phyloP scores from a whole-genome alignment of 768 basidiomycete species.

The Tricholoma saponaceum region DNA sequence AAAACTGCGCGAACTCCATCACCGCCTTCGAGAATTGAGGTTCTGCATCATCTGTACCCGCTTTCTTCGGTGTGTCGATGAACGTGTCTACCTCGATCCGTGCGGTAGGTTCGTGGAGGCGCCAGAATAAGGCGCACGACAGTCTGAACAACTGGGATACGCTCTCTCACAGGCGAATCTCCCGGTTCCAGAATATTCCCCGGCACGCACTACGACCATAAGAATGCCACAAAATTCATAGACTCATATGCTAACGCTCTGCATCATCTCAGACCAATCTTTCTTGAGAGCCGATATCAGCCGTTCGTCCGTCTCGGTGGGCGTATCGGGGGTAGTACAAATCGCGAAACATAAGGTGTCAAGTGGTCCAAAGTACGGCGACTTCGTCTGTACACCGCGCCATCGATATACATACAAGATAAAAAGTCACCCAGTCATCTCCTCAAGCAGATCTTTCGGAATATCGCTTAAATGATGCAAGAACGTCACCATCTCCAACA shows the following conservation, averaged over 20 bases:
- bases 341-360: constrained; percentile 5
- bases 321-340: neutral
- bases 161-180: neutral
- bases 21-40: constrained; percentile 2
- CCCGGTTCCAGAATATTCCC: constrained; percentile 5
- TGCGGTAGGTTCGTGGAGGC: neutral
- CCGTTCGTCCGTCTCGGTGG: constrained; percentile 1
- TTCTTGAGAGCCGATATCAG: too few species aligned
- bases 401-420: too few species aligned
- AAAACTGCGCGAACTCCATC: constrained; percentile 1
- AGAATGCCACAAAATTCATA: too few species aligned
- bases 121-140: constrained; percentile 1
- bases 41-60: neutral
- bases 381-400: too few species aligned
- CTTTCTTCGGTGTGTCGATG: neutral
- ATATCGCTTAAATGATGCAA: too few species aligned
- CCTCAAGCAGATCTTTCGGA: too few species aligned
- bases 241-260: constrained; percentile 5
- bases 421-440: too few species aligned
- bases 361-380: constrained; percentile 5
- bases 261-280: constrained; percentile 10
- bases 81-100: neutral
- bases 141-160: constrained; percentile 5
- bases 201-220: too few species aligned
- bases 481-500: too few species aligned